Conservation (phyloP, 495 filamentous ascomycete genomes). For the Ascobolus immersus region DNA sequence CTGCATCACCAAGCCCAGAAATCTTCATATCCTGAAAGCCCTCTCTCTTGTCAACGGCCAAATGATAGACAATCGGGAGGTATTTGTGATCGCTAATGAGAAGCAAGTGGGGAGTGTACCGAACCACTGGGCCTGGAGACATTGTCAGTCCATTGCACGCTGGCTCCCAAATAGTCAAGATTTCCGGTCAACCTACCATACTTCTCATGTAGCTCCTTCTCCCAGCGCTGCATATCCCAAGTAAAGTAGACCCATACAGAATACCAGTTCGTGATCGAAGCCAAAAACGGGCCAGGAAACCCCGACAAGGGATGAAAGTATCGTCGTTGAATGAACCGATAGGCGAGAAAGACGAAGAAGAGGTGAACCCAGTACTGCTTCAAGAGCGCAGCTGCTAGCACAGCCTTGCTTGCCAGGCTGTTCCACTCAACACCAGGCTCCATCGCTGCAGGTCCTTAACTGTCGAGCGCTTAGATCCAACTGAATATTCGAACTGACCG, state of each 20-base stretch:
- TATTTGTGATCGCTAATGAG: slow-evolving; percentile 24
- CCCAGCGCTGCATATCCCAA: slow-evolving; percentile 21
- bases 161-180: too few relatives aligned
- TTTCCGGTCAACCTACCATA: slow-evolving; percentile 19
- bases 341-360: too few relatives aligned
- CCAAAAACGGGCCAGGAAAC: slow-evolving; percentile 15
- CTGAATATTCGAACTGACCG: too few relatives aligned
- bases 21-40: slow-evolving; percentile 6
- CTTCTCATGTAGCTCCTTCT: slow-evolving; percentile 25
- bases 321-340: too few relatives aligned
- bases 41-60: slow-evolving; percentile 8
- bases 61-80: slow-evolving; percentile 7
- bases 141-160: too few relatives aligned
- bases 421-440: too few relatives aligned
- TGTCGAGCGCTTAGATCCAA: too few relatives aligned
- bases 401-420: too few relatives aligned
- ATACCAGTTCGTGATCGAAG: slow-evolving; percentile 18
- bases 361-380: too few relatives aligned
- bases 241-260: slow-evolving; percentile 18
- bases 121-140: slow-evolving; percentile 30
- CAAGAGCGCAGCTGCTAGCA: too few relatives aligned
- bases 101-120: slow-evolving; percentile 30
- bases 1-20: slow-evolving; percentile 20
- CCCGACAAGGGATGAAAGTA: slow-evolving; percentile 17
- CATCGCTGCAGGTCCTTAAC: too few relatives aligned